Conservation (phyloP, 2,329 filamentous ascomycete genomes). For the Coniochaeta sp. region DNA sequence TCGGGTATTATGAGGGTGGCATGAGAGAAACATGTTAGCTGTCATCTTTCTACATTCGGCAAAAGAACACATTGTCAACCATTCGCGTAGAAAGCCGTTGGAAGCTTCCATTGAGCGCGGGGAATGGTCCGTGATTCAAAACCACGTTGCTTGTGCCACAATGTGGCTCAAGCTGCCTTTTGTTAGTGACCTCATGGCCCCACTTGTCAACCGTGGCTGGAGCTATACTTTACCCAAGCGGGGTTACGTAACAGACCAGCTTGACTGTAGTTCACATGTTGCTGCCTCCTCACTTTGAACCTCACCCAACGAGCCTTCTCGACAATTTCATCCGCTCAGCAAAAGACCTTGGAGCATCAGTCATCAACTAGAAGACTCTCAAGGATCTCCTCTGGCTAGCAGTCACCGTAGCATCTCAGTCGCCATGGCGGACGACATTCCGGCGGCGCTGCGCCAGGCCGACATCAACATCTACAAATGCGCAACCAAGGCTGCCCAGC, state of each 20-base stretch:
- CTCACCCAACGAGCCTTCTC: neutral
- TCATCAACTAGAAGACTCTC: neutral
- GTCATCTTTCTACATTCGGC: constrained; percentile 19
- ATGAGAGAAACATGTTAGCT: constrained; percentile 11
- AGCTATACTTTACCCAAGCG: neutral
- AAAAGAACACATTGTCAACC: constrained; percentile 20
- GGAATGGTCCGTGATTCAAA: neutral
- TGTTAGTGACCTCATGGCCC: neutral
- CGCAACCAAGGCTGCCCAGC: constrained; percentile 73
- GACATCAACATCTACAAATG: constrained; percentile 70
- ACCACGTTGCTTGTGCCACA: constrained; percentile 4
- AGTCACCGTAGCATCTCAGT: neutral
- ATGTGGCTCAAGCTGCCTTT: constrained; percentile 15
- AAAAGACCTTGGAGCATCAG: neutral
- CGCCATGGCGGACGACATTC: constrained; percentile 65
- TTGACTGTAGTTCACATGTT: neutral
- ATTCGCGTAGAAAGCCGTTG: constrained; percentile 8
- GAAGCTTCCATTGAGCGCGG: constrained; percentile 3
- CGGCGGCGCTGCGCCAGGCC: constrained; percentile 65
- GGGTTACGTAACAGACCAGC: neutral
- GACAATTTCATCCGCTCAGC: neutral
- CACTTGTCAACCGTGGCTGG: no score
- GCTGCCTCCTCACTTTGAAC: neutral
- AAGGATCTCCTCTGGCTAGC: neutral
- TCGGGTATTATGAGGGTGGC: neutral